Conservation (phyloP, 768 basidiomycete genomes). For the Mycena indigotica region DNA sequence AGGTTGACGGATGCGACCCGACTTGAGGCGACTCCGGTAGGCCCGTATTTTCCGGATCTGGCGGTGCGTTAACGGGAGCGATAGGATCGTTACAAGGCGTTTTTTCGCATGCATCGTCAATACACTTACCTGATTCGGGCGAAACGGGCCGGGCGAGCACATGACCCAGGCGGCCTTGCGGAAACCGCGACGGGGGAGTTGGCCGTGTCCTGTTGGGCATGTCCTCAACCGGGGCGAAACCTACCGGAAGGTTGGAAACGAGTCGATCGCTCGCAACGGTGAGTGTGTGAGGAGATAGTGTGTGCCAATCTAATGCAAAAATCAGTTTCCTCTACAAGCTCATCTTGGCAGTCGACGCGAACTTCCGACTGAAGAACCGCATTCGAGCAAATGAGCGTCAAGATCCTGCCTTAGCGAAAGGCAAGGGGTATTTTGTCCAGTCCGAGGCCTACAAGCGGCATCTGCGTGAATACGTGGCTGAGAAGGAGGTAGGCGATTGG, state of each 20-base stretch:
- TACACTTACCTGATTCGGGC: neutral
- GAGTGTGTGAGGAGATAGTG: neutral
- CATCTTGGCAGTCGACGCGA: slow-evolving; percentile 4
- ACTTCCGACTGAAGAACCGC: slow-evolving; percentile 2
- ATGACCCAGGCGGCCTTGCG: neutral
- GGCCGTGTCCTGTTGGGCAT: slow-evolving; percentile 13
- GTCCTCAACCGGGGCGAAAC: slow-evolving; percentile 5
- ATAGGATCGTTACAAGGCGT: slow-evolving; percentile 8
- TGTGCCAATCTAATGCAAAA: neutral
- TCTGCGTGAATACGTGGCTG: neutral
- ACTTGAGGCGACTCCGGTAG: neutral
- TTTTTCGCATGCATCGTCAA: slow-evolving; percentile 7
- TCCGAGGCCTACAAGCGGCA: neutral
- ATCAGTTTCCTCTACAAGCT: slow-evolving; percentile 14
- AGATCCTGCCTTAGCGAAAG: neutral
- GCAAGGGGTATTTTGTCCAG: neutral
- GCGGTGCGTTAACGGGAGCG: neutral
- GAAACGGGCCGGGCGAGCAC: slow-evolving; percentile 3
- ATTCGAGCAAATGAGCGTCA: neutral
- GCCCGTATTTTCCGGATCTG: neutral
- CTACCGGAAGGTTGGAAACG: slow-evolving; percentile 5
- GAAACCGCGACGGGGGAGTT: neutral
- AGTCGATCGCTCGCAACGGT: neutral
- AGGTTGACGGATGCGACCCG: neutral
- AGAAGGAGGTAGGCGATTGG: neutral